Conservation (phyloP, 2,329 filamentous ascomycete species). For the Botrytis tulipae region DNA sequence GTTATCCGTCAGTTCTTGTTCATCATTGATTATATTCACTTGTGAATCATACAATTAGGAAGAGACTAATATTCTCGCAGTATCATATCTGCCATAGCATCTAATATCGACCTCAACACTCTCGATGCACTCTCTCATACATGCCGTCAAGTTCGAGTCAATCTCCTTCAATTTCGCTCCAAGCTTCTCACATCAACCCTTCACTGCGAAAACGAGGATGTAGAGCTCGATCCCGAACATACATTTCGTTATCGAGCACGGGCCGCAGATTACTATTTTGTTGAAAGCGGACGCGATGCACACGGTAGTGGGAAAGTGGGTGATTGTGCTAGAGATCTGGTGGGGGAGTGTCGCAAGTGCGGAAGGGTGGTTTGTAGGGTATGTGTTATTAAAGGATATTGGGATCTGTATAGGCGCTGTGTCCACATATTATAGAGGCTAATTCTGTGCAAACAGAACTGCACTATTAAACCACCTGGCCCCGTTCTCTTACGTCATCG, state of each 20-base stretch:
- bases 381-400: slow-evolving; percentile 40
- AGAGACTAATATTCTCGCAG: slow-evolving; percentile 46
- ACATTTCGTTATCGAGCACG: slow-evolving; percentile 57
- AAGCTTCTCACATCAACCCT: slow-evolving; percentile 73
- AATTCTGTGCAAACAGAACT: slow-evolving; percentile 62
- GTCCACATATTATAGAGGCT: not conserved
- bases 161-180: slow-evolving; percentile 73
- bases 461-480: slow-evolving; percentile 78
- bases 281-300: slow-evolving; percentile 50
- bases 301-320: slow-evolving; percentile 65
- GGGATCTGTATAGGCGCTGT: slow-evolving; percentile 1
- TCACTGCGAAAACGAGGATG: slow-evolving; percentile 71
- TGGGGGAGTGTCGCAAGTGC: slow-evolving; percentile 78
- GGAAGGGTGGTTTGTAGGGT: slow-evolving; percentile 78
- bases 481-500: slow-evolving; percentile 65
- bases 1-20: slow-evolving; percentile 61
- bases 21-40: slow-evolving; percentile 33
- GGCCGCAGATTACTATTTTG: slow-evolving; percentile 58
- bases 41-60: slow-evolving; percentile 16
- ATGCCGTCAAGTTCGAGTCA: slow-evolving; percentile 74
- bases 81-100: slow-evolving; percentile 72
- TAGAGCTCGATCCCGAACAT: slow-evolving; percentile 54
- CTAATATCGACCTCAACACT: slow-evolving; percentile 80
- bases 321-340: slow-evolving; percentile 83
- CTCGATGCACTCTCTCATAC: slow-evolving; percentile 80